Conservation (phyloP, 257 asterid genomes). For the Rehmannia glutinosa region DNA sequence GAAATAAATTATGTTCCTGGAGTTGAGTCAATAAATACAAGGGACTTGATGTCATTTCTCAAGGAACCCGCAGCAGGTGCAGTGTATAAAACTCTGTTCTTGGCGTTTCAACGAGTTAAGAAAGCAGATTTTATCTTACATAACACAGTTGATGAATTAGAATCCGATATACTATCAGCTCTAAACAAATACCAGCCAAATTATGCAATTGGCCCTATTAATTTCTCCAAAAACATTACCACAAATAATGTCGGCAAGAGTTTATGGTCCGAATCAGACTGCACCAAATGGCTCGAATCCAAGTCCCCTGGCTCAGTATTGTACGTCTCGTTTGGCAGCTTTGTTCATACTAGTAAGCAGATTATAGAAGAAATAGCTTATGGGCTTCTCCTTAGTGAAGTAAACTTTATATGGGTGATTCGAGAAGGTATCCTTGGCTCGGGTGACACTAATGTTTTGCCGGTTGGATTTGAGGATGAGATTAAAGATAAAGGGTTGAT, state of each 20-base stretch:
- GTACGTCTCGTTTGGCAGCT: constrained; percentile 23
- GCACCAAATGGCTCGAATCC: constrained; percentile 22
- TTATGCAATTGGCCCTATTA: constrained; percentile 24
- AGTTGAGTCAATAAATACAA: constrained; percentile 4
- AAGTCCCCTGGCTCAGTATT: constrained; percentile 22
- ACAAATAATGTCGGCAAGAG: constrained; percentile 21
- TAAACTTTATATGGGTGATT: constrained; percentile 18
- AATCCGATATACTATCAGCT: constrained; percentile 4
- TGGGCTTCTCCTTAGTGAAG: constrained; percentile 22
- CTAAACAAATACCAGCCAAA: constrained; percentile 15
- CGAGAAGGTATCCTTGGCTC: background rate
- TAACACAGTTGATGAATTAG: constrained; percentile 17
- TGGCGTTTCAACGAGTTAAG: background rate
- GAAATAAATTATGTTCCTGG: constrained; percentile 20
- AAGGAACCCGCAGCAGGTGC: background rate
- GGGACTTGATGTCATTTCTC: background rate
- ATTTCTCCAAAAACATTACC: constrained; percentile 17
- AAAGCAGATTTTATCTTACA: constrained; percentile 18
- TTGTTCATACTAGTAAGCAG: constrained; percentile 1
- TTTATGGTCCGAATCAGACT: constrained; percentile 20
- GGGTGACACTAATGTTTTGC: constrained; percentile 14
- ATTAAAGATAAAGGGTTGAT: constrained; percentile 30
- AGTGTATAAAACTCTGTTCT: background rate
- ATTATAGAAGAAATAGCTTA: constrained; percentile 16
- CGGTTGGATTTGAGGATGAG: constrained; percentile 22